Evolutionary conservation across 169 alveolate species (phyloP).

Genomic region (Cystoisospora suis): DNA sequence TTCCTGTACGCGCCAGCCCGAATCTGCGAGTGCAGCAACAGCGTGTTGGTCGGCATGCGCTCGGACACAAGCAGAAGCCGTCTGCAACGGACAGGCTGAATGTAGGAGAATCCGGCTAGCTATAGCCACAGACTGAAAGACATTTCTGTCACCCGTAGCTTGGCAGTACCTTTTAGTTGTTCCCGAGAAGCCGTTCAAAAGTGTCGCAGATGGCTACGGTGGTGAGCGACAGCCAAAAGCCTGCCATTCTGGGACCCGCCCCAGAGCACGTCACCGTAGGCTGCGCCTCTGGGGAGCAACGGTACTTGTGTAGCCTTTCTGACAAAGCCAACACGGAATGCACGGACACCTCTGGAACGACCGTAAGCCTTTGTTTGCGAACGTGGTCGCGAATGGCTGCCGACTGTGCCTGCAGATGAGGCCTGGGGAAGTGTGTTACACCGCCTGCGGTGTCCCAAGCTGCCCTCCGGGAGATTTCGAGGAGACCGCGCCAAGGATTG

Average conservation of each 20-base stretch:
- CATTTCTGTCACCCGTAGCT: not conserved
- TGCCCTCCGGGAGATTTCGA: constrained; percentile 29
- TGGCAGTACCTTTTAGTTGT: not conserved
- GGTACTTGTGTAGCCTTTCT: not conserved
- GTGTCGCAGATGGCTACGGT: not conserved
- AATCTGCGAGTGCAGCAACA: not conserved
- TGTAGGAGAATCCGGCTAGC: not conserved
- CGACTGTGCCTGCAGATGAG: not conserved
- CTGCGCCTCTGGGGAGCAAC: not conserved
- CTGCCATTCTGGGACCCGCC: not conserved
- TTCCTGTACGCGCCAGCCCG: not conserved
- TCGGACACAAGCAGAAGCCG: not conserved
- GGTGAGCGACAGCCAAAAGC: not conserved
- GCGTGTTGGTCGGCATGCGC: constrained; percentile 26
- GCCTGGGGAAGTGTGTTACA: constrained; percentile 14
- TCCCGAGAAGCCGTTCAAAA: not conserved
- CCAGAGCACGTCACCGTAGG: not conserved
- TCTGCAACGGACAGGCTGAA: constrained; percentile 18
- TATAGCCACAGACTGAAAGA: not conserved
- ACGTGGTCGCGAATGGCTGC: not conserved
- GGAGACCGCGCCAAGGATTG: not conserved
- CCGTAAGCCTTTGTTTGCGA: not conserved
- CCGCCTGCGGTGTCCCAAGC: constrained; percentile 29
- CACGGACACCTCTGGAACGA: not conserved
- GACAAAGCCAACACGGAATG: not conserved